Evolutionary conservation across 1,139 yeast genomes (phyloP).

Genomic region (Lodderomyces elongisporus): DNA sequence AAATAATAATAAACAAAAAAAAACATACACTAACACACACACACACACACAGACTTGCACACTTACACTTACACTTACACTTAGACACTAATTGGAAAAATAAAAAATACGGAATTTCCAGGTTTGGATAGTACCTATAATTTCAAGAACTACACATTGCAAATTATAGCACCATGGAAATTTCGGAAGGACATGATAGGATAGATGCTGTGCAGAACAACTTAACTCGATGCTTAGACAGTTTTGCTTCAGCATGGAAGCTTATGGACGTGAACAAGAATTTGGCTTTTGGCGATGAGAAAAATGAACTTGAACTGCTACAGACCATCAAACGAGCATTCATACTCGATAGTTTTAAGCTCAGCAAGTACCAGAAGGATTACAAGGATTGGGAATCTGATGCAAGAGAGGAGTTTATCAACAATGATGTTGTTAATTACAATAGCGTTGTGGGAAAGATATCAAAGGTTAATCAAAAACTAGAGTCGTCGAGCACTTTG

Average conservation of each 20-base stretch:
- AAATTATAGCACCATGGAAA: too few relatives aligned
- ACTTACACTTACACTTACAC: too few relatives aligned
- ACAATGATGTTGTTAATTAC: slow-evolving; percentile 24
- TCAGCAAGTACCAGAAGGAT: slow-evolving; percentile 27
- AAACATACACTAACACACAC: too few relatives aligned
- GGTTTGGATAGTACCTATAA: too few relatives aligned
- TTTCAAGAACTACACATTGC: too few relatives aligned
- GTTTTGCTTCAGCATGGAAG: slow-evolving; percentile 14
- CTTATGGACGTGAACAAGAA: slow-evolving; percentile 1
- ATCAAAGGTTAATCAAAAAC: slow-evolving; percentile 24
- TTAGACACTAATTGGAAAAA: too few relatives aligned
- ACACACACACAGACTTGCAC: too few relatives aligned
- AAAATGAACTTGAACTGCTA: neutral
- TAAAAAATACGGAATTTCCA: too few relatives aligned
- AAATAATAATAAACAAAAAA: too few relatives aligned
- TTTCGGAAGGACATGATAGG: too few relatives aligned
- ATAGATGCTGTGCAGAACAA: slow-evolving; percentile 3
- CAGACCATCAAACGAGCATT: slow-evolving; percentile 16
- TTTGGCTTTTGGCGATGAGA: neutral
- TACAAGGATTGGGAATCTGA: slow-evolving; percentile 29
- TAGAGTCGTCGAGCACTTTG: slow-evolving; percentile 19
- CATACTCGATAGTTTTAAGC: slow-evolving; percentile 32
- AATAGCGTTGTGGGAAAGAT: slow-evolving; percentile 29
- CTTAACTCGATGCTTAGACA: slow-evolving; percentile 8
- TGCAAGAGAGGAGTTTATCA: slow-evolving; percentile 18